phyloP scores from a whole-genome alignment of 176 grass and related monocot genomes.

The Oryza officinalis region DNA sequence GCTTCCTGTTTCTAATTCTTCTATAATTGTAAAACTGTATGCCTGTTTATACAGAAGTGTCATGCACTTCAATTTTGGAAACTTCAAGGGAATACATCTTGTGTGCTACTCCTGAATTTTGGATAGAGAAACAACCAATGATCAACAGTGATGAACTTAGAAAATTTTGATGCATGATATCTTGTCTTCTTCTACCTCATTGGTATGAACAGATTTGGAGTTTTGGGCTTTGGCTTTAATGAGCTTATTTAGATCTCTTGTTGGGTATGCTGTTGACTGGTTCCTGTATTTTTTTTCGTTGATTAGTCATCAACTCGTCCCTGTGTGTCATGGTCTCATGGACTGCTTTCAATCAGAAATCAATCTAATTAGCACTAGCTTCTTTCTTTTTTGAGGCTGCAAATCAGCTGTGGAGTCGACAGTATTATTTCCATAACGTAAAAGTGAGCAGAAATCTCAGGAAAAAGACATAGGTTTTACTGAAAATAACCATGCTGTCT shows the following conservation, averaged over 20 bases:
- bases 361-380: too few species aligned
- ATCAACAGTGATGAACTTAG: neutral
- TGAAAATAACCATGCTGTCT: neutral
- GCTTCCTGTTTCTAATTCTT: slow-evolving; percentile 28
- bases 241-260: neutral
- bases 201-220: neutral
- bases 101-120: slow-evolving; percentile 24
- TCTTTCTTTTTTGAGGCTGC: too few species aligned
- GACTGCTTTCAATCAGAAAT: neutral
- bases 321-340: neutral
- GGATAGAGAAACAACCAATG: slow-evolving; percentile 4
- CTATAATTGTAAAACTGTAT: slow-evolving; percentile 44
- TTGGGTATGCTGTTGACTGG: neutral
- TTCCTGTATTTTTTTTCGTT: neutral
- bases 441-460: neutral
- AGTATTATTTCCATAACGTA: neutral
- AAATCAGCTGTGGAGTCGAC: too few species aligned
- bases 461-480: neutral
- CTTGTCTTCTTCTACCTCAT: neutral
- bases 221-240: neutral
- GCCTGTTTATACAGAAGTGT: slow-evolving; percentile 17
- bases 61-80: slow-evolving; percentile 36
- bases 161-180: neutral
- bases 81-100: neutral
- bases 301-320: neutral